A percentile compares a stretch with the other conserved stretches of the same genome.
Conservation (phyloP, 2,329 filamentous ascomycete species). For the Claviceps pazoutovae region DNA sequence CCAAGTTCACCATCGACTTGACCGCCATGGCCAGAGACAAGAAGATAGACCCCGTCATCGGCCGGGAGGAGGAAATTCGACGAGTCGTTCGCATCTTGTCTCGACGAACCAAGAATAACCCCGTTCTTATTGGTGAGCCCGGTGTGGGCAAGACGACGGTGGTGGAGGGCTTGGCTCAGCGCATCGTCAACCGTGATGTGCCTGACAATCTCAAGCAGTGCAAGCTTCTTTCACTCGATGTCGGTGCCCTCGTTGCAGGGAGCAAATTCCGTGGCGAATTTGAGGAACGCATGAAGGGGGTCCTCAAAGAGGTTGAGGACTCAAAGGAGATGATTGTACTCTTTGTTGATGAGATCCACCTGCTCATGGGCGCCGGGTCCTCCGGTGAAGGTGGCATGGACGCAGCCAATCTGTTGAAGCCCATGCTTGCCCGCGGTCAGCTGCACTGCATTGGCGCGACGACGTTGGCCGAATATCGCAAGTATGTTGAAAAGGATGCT, state of each 20-base stretch:
- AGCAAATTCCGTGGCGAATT: constrained; percentile 99
- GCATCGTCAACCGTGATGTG: constrained; percentile 93
- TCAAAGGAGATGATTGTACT: constrained; percentile 94
- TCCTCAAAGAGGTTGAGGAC: constrained; percentile 89
- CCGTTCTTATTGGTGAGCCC: constrained; percentile 91
- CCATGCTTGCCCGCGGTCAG: constrained; percentile 92
- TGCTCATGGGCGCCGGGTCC: constrained; percentile 92
- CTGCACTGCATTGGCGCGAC: constrained; percentile 97
- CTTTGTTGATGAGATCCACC: constrained; percentile 96
- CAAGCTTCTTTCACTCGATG: constrained; percentile 86
- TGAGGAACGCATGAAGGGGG: constrained; percentile 98
- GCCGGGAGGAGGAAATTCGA: constrained; percentile 88
- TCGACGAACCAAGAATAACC: constrained; percentile 94
- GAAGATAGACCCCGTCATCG: constrained; percentile 95
- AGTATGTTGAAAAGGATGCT: constrained; percentile 97
- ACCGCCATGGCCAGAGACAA: constrained; percentile 91
- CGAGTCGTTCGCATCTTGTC: constrained; percentile 85
- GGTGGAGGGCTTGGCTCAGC: constrained; percentile 85
- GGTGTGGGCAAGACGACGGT: constrained; percentile 98
- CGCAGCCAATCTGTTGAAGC: constrained; percentile 91
- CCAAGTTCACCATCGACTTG: constrained; percentile 99
- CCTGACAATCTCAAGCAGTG: constrained; percentile 90
- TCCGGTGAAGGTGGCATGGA: constrained; percentile 98
- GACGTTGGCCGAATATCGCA: constrained; percentile 87
- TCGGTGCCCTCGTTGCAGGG: constrained; percentile 86